Evolutionary conservation across 352 stramenopile genomes (phyloP).

Genomic region (Pilasporangium apinafurcum): DNA sequence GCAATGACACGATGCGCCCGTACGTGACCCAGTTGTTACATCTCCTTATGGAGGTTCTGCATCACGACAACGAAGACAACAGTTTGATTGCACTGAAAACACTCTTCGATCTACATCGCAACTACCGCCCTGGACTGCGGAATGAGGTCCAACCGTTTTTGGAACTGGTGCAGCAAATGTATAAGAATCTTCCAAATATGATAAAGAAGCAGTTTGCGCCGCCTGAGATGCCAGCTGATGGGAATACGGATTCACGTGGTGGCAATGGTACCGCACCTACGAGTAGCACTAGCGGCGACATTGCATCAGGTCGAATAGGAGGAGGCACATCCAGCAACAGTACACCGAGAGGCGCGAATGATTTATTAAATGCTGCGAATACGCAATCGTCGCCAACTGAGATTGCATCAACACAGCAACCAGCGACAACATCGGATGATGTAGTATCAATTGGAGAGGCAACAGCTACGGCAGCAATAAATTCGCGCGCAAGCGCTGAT

Average conservation of each 20-base stretch:
- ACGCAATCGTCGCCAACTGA: conserved; percentile 3
- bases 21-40: conserved; percentile 91
- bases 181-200: conserved; percentile 79
- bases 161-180: conserved; percentile 87
- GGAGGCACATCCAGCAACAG: too few relatives aligned
- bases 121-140: conserved; percentile 88
- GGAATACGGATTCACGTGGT: neutral
- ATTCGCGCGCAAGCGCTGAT: conserved; percentile 1
- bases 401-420: neutral
- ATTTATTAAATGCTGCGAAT: neutral
- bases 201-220: conserved; percentile 84
- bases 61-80: conserved; percentile 97
- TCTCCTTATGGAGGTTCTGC: conserved; percentile 91
- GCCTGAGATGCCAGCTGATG: conserved; percentile 22
- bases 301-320: neutral
- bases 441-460: conserved; percentile 6
- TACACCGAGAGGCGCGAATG: neutral
- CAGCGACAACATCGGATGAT: neutral
- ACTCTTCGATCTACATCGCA: conserved; percentile 97
- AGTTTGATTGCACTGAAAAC: conserved; percentile 92
- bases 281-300: too few relatives aligned
- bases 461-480: conserved; percentile 13
- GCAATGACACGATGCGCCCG: conserved; percentile 92
- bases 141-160: conserved; percentile 89
- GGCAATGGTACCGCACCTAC: neutral